These are phyloP conservation scores for Malus domestica DNA, from an alignment of 306 rosid species.

Conservation along the genomic window ASM211411v1 NC_041804.1:33992501-33993000, in stretches of 20 bases:
- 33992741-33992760: background rate
- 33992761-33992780: background rate
- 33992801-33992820: background rate
- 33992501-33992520: no score
- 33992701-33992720: background rate
- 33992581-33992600: background rate
- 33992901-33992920: no score
- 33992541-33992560: background rate
- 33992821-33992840: background rate
- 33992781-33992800: background rate
- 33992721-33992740: rapidly evolving
- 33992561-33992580: background rate
- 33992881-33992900: no score
- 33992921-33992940: no score
- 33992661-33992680: background rate
- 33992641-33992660: no score
- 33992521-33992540: background rate
- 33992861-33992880: no score
- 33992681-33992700: background rate
- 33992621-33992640: background rate
- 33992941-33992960: no score
- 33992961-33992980: no score
- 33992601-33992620: background rate
- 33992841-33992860: no score
- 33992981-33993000: no score